Evolutionary conservation across 1,139 yeast species (phyloP).

Genomic region (Pneumocystis canis): DNA sequence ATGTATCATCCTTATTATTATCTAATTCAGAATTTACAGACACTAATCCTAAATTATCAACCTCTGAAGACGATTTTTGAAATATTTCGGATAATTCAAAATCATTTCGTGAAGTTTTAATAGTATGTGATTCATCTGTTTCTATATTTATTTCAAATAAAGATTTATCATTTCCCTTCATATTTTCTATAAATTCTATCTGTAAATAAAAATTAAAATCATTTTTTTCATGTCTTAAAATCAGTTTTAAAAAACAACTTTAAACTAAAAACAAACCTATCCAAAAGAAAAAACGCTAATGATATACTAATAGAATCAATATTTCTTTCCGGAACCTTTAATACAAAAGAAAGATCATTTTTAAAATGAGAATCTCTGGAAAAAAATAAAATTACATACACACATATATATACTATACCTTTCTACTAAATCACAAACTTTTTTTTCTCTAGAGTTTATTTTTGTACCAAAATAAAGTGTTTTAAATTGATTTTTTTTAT

Average conservation of each 20-base stretch:
- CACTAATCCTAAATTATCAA: not conserved
- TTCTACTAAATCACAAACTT: not conserved
- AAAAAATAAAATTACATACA: not conserved
- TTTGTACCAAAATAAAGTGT: not conserved
- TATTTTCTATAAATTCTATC: not conserved
- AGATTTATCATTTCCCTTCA: not conserved
- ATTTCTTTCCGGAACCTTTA: not conserved
- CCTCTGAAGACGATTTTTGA: not conserved
- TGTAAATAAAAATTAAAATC: not conserved
- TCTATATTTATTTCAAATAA: not conserved
- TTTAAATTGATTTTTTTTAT: not conserved
- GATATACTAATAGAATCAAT: not conserved
- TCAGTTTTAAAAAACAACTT: not conserved
- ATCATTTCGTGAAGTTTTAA: not conserved
- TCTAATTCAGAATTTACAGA: not conserved
- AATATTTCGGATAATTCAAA: not conserved
- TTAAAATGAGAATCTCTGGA: not conserved
- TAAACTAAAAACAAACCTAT: not conserved
- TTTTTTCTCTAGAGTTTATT: not conserved
- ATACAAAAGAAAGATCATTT: not conserved
- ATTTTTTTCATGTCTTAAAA: not conserved
- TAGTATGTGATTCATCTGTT: not conserved
- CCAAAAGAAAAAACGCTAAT: not conserved
- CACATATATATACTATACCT: not conserved
- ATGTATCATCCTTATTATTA: not conserved